Conservation (phyloP, 2,329 filamentous ascomycete species). For the Zasmidium citrigriseum region DNA sequence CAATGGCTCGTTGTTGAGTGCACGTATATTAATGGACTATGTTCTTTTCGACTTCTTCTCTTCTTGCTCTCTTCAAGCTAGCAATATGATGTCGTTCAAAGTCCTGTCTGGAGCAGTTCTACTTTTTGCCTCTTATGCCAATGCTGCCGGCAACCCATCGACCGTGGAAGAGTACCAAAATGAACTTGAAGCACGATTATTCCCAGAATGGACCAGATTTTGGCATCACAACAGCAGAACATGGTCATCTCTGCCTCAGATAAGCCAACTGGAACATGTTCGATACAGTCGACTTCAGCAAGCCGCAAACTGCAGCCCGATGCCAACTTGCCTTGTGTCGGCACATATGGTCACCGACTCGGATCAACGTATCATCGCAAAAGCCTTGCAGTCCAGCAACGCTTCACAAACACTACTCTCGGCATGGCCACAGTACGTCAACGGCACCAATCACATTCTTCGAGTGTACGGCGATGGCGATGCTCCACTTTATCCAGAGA, state of each 20-base stretch:
- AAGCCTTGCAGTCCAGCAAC: neutral
- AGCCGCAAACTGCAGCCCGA: neutral
- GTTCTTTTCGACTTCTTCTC: too few species aligned
- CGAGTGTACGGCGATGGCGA: neutral
- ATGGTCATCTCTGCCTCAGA: neutral
- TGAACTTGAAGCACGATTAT: neutral
- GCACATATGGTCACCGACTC: neutral
- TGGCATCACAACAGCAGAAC: neutral
- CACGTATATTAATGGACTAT: too few species aligned
- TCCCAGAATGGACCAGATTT: neutral
- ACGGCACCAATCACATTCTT: neutral
- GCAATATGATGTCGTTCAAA: too few species aligned
- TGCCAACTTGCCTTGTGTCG: neutral
- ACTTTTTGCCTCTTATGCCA: too few species aligned
- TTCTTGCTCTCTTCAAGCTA: too few species aligned
- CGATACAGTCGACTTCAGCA: neutral
- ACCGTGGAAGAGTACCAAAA: neutral
- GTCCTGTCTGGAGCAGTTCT: too few species aligned
- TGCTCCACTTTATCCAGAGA: neutral
- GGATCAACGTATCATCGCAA: neutral
- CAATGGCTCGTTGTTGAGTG: too few species aligned
- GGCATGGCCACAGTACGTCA: slow-evolving; percentile 3
- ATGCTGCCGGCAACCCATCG: neutral
- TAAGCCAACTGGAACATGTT: neutral
- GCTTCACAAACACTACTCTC: neutral